Evolutionary conservation across 2,329 filamentous ascomycete genomes (phyloP), one percentile per base, ranked within the genome.

Genomic region (Nannizzia gypsea): DNA sequence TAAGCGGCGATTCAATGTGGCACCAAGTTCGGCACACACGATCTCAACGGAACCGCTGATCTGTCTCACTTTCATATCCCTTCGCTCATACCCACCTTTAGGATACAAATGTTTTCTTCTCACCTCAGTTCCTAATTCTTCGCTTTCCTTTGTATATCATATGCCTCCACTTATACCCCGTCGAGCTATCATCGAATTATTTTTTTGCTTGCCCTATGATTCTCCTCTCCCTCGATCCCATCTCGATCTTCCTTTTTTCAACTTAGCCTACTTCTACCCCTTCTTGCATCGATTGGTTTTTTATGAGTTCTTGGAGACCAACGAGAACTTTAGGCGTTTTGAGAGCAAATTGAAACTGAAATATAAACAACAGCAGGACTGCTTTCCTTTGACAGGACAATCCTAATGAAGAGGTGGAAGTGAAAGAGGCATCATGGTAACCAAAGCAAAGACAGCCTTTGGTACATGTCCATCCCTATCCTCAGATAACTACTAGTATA

Each of bases 1-100:
- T 79, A 6, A 77, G 73, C 60, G 77, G 77, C 5, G 76, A 78
- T 58, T 73, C 74, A 11, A 72, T 75, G 57, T 76, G 74, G 74
- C 73, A 74, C 62, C 74, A 74, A 63, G 66, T 69, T 59, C 68
- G 70, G 60, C 66, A 69, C 17, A 56, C 63, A 15, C 63, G 59
- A 61, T 58, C 62, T n/a, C 72, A 76, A 60, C 71, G 72, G 56
- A 72, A 71, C 60, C 67, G 72, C 66, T 76, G 66, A 67, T 38
- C 48, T 50, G 58, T 15, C 38, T 38, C n/a, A 22, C 50, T 17
- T 31, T 44, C 17, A n/a, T 42, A 22, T 6, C 26, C n/a, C 13
- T 20, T 56, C 48, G 54, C 46, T 58, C 57, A 40, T 34, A 13
- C 50, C 15, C 38, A 8, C 20, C 6, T 28, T 50, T 54, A 54